A percentile compares a stretch with the other conserved stretches of the same genome.
phyloP scores from a whole-genome alignment of 2,329 filamentous ascomycete species.

The Neoascochyta sp. region DNA sequence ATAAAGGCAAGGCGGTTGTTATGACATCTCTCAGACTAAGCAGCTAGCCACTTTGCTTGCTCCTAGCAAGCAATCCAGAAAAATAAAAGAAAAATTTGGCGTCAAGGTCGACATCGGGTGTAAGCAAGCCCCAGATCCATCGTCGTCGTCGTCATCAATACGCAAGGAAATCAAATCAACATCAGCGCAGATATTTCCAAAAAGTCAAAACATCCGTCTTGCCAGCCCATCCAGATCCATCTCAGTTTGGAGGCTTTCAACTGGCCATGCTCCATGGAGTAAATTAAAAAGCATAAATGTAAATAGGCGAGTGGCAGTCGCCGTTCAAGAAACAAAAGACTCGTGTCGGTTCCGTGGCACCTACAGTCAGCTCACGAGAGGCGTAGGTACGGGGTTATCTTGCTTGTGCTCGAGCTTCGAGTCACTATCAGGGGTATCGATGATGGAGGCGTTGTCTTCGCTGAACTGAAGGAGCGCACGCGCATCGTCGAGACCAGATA shows the following conservation, averaged over 20 bases:
- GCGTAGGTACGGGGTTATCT: constrained; percentile 5
- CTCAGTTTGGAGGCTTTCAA: no score
- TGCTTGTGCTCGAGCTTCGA: constrained; percentile 6
- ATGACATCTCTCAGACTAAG: no score
- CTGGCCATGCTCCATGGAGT: constrained; percentile 3
- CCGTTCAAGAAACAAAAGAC: no score
- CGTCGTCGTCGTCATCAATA: constrained; percentile 1
- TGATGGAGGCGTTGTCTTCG: constrained; percentile 17
- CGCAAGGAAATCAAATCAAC: not conserved
- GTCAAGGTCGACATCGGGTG: no score
- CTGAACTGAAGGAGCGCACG: constrained; percentile 35
- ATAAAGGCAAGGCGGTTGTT: no score
- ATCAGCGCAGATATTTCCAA: constrained; percentile 3
- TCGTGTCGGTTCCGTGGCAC: no score
- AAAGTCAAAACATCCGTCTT: no score
- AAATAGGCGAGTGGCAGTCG: no score
- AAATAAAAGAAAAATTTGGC: no score
- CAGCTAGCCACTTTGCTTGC: no score
- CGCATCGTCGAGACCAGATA: constrained; percentile 36
- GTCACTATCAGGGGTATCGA: constrained; percentile 6
- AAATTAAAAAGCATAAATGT: constrained; percentile 8
- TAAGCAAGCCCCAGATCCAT: not conserved
- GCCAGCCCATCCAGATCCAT: no score
- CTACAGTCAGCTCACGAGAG: constrained; percentile 2
- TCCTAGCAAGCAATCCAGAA: no score